Percentiles rank a stretch among this genome's conserved stretches.
These are phyloP conservation scores for Geotrichum candidum DNA, from an alignment of 1,139 yeast genomes.

Conservation along the genomic window DNA sequence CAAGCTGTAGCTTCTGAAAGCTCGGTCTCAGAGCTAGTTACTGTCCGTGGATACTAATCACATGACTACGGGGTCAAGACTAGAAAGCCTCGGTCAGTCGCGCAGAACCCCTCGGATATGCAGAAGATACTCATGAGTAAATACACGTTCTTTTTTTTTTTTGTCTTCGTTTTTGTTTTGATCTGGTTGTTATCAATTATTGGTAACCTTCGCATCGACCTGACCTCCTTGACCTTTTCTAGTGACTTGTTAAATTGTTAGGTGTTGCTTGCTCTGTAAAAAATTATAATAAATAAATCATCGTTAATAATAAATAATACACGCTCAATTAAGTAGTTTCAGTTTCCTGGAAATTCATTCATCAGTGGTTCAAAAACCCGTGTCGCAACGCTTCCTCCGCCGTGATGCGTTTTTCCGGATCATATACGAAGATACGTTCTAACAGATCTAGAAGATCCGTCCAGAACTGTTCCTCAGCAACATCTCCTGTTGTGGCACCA, in stretches of 20 bases:
- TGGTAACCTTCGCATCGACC: too few species aligned
- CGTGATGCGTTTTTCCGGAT: constrained; percentile 68
- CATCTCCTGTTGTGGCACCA: neutral
- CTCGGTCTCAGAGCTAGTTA: too few species aligned
- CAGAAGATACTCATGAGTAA: neutral
- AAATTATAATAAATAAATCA: neutral
- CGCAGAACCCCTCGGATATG: neutral
- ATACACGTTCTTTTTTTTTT: neutral
- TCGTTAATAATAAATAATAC: neutral
- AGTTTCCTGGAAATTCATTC: neutral
- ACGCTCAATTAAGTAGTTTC: neutral
- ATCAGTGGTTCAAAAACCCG: constrained; percentile 42
- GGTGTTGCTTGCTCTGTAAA: neutral
- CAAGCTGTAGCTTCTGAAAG: too few species aligned
- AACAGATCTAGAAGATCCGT: constrained; percentile 51
- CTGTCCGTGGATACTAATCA: neutral
- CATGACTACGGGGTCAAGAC: neutral
- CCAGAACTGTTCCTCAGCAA: constrained; percentile 39
- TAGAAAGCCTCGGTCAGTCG: neutral
- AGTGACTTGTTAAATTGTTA: too few species aligned
- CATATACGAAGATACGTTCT: constrained; percentile 64
- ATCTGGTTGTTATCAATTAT: neutral
- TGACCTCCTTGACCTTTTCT: too few species aligned
- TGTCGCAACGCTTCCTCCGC: constrained; percentile 73
- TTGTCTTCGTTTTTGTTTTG: neutral